Base-by-base conservation (phyloP, 352 stramenopile species). In the Pseudoperonospora humuli region DNA sequence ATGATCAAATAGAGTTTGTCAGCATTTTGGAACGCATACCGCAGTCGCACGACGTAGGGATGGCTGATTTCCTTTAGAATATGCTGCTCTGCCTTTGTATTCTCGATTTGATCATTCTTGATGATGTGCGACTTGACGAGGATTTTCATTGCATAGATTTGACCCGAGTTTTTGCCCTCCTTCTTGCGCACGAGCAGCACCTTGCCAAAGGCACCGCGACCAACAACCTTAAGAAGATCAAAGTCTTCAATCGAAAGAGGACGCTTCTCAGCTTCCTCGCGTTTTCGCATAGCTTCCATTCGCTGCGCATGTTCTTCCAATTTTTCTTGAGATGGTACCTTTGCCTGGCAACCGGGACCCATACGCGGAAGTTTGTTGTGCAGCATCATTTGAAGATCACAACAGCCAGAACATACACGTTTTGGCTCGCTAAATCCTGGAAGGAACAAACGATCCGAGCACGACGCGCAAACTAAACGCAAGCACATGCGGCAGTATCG, bases 1-100 rank as follows among this genome's bases (percentile, higher is more conserved):
- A 97, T 96, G 38, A 98, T 89, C 41, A 98, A 61, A 54, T 99
- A 99, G 7, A 99, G 57, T 33, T 93, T 92, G 34, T 95, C 81
- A 0, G 75, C 34, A 48, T 91, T 95, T 53, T 95, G 84, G 58
- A 95, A 93, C 4, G 84, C 84, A 45, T 84, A 92, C 4, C 83
- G 80, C 27, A 95, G 43, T 0, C 79, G 82, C 24, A 93, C 84
- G 9, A 95, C 72, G 48, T 83, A 95, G 15, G 84, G 84, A 39
- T 95, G 84, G 61, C 75, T 90, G 51, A 93, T 95, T 45, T 91
- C 80, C 55, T 93, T 92, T 9, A 95, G 46, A 49, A 95, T 95
- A 35, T 95, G 81, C 52, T 93, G 81, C 37, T 95, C 84, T 0
- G 82, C 77, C 61, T 93, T 93, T 11, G 82, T 93, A 57, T 93